Base-by-base conservation (phyloP, 1,139 yeast species). In the Candida dubliniensis region DNA sequence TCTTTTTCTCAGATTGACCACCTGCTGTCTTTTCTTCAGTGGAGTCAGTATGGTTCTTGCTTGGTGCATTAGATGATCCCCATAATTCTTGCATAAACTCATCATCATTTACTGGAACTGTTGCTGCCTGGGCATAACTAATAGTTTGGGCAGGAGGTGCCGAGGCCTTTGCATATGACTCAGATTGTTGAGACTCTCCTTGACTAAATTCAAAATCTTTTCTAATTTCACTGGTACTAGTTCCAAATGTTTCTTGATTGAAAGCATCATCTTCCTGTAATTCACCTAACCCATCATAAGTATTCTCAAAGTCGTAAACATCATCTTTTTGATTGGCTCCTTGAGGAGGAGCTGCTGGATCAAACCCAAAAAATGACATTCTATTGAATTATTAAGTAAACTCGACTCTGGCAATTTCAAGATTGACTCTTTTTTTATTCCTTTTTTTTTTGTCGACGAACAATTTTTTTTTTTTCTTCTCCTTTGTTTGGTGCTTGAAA, bases 211-310 rank as follows among this genome's bases (percentile, higher is more conserved):
- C 82, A 60, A 87, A 89, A 58, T 88, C 93, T 48, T 81, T 79
- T 41, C 89, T 85, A 39, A 84, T 65, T 7, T 73, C 67, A 29
- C 64, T 76, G 8, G 76, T 73, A 39, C 69, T 47, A 5, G 54
- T 75, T 38, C 97, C 97, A 68, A 91, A 91, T 1, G 98, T 91
- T 59, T 88, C 96, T 49, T 83, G 87, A 60, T 91, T 91, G 57
- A 88, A 73, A 43, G 84, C 90, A 61, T 90, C 97, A 47, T 84
- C 90, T 31, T 79, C 83, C 51, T 86, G 95, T 48, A 75, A 75
- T 27, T 79, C 87, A 2, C 90, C 93, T 47, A 86, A 75, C 3
- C 91, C 91, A 51, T 85, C 88, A 60, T 87, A 87, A 13, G 95
- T 84, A 43, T 89, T 95, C 55, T 88, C 95, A 59, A 87, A 90